phyloP scores from a whole-genome alignment of 208 protist genomes.

The Herpetomonas tarakana region DNA sequence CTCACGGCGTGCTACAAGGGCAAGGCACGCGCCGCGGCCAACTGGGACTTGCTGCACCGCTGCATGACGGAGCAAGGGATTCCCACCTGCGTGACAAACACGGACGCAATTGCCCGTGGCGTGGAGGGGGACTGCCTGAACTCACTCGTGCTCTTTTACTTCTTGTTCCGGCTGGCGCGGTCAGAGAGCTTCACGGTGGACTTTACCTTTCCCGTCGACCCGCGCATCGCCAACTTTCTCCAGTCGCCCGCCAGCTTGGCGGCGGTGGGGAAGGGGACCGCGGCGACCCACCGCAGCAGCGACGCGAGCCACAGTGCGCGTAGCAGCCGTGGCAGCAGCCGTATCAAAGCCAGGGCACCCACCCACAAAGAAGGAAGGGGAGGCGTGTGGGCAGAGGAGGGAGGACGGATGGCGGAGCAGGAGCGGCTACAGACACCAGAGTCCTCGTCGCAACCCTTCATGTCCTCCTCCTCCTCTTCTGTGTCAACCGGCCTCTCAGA shows the following conservation, averaged over 20 bases:
- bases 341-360: not conserved
- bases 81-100: conserved; percentile 39
- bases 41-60: conserved; percentile 48
- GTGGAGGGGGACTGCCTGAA: conserved; percentile 61
- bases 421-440: too few species aligned
- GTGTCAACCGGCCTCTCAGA: not conserved
- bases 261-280: conserved; percentile 28
- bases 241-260: conserved; percentile 46
- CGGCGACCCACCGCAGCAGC: not conserved
- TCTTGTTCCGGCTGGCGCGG: conserved; percentile 30
- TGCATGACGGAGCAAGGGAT: conserved; percentile 33
- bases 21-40: conserved; percentile 17
- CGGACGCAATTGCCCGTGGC: conserved; percentile 34
- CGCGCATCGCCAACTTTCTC: conserved; percentile 48
- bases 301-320: not conserved
- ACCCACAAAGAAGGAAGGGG: too few species aligned
- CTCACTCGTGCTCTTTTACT: conserved; percentile 71
- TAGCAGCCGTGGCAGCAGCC: not conserved
- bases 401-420: too few species aligned
- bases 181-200: conserved; percentile 48
- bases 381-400: too few species aligned
- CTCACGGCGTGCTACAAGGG: not conserved
- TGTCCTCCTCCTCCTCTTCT: too few species aligned
- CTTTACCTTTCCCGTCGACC: conserved; percentile 60
- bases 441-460: too few species aligned